Conservation (phyloP, 768 basidiomycete genomes). For the Tricholomella constricta region DNA sequence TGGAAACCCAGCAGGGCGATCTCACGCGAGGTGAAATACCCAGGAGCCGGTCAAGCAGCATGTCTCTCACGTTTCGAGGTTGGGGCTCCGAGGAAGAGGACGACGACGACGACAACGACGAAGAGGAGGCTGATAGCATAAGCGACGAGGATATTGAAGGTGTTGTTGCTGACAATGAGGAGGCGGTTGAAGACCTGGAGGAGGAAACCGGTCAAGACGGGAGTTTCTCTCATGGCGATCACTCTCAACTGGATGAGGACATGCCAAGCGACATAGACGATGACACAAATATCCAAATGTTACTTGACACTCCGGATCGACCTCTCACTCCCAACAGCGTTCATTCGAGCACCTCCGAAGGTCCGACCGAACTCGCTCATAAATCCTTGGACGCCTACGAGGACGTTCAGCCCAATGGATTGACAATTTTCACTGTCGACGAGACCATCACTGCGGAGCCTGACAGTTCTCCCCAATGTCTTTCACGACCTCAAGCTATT, state of each 20-base stretch:
- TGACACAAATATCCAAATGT: conserved; percentile 16
- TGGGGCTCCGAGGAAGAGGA: conserved; percentile 42
- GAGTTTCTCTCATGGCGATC: not conserved
- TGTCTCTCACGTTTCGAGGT: conserved; percentile 35
- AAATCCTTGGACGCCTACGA: conserved; percentile 6
- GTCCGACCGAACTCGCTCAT: not conserved
- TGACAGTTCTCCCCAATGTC: conserved; percentile 5
- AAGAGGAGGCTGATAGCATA: conserved; percentile 29
- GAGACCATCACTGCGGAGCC: not conserved
- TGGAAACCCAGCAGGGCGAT: conserved; percentile 82
- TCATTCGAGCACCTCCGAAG: conserved; percentile 1
- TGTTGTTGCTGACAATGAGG: conserved; percentile 28
- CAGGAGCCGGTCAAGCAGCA: conserved; percentile 60
- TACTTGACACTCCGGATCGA: conserved; percentile 11
- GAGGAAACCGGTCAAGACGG: conserved; percentile 2
- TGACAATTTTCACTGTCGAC: conserved; percentile 2
- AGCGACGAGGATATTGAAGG: conserved; percentile 27
- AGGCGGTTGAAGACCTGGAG: conserved; percentile 34
- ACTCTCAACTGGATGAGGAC: not conserved
- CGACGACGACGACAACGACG: conserved; percentile 38
- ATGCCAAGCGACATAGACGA: conserved; percentile 12
- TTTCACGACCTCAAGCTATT: not conserved
- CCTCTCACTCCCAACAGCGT: not conserved
- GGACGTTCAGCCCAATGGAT: conserved; percentile 2
- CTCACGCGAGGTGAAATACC: conserved; percentile 52